phyloP scores from a whole-genome alignment of 2,329 filamentous ascomycete species.

The Cercospora brassicicola region DNA sequence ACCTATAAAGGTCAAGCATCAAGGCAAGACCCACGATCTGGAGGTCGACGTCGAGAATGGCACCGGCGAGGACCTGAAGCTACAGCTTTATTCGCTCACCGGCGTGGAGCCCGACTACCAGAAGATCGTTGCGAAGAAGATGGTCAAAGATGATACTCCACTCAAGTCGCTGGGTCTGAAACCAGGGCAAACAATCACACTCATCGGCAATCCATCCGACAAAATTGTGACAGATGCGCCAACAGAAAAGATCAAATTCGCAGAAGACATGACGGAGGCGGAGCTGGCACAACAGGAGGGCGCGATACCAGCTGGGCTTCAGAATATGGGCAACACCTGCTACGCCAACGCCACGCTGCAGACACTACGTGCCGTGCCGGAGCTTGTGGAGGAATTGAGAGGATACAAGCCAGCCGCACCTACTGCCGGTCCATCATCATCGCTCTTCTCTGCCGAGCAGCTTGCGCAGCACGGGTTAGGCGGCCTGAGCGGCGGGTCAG shows the following conservation, averaged over 20 bases:
- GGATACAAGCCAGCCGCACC: slow-evolving; percentile 54
- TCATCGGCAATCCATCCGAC: slow-evolving; percentile 86
- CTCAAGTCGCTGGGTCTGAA: slow-evolving; percentile 83
- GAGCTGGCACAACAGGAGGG: slow-evolving; percentile 80
- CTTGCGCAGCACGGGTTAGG: slow-evolving; percentile 56
- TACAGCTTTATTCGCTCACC: slow-evolving; percentile 91
- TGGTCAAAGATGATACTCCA: slow-evolving; percentile 92
- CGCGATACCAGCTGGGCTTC: slow-evolving; percentile 81
- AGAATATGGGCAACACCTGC: slow-evolving; percentile 95
- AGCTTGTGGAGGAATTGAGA: slow-evolving; percentile 76
- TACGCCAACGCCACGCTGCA: slow-evolving; percentile 99
- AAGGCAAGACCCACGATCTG: slow-evolving; percentile 91
- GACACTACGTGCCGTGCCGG: slow-evolving; percentile 81
- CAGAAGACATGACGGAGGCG: slow-evolving; percentile 97
- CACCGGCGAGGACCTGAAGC: slow-evolving; percentile 91
- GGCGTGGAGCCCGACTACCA: slow-evolving; percentile 95
- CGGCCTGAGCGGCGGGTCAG: slow-evolving; percentile 60
- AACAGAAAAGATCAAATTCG: slow-evolving; percentile 78
- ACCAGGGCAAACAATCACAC: slow-evolving; percentile 83
- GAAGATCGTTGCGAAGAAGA: slow-evolving; percentile 91
- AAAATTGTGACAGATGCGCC: slow-evolving; percentile 65
- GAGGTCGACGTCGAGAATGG: slow-evolving; percentile 76
- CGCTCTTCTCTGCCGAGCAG: slow-evolving; percentile 39
- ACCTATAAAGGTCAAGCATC: slow-evolving; percentile 79
- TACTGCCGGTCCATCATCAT: slow-evolving; percentile 30